phyloP scores from a whole-genome alignment of 257 asterid genomes.

The Hygrophila difformis region DNA sequence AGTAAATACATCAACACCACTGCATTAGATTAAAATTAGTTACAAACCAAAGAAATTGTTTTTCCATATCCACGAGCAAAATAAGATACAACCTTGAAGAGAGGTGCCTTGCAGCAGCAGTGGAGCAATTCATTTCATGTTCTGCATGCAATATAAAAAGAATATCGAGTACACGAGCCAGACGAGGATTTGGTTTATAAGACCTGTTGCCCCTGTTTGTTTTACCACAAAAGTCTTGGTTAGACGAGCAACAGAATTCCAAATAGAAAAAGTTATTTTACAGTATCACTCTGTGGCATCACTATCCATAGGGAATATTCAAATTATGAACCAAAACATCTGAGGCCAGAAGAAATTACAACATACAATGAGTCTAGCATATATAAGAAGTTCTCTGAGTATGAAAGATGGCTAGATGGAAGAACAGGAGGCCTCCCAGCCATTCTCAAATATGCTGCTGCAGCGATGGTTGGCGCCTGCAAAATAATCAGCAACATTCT shows the following conservation, averaged over 20 bases:
- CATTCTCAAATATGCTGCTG: constrained; percentile 97
- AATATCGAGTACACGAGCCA: constrained; percentile 93
- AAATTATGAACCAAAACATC: constrained; percentile 4
- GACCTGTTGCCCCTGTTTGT: constrained; percentile 95
- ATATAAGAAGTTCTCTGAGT: constrained; percentile 93
- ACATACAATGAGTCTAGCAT: constrained; percentile 98
- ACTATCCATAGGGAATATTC: neutral
- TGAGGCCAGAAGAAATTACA: no score
- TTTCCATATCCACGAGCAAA: constrained; percentile 12
- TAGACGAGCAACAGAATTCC: no score
- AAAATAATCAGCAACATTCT: no score
- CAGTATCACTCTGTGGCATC: neutral
- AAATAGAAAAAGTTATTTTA: no score
- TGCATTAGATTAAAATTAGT: constrained; percentile 26
- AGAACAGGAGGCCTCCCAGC: constrained; percentile 99
- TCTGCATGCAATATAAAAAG: constrained; percentile 95
- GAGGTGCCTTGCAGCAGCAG: constrained; percentile 98
- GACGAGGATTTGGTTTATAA: constrained; percentile 90
- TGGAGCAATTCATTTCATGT: constrained; percentile 99
- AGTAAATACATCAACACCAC: constrained; percentile 98
- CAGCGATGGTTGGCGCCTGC: constrained; percentile 98
- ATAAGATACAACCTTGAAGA: constrained; percentile 69
- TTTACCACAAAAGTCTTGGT: no score
- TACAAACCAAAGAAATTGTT: constrained; percentile 6
- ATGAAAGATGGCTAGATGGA: constrained; percentile 89